These are phyloP conservation scores for Sporothrix inflata DNA, from an alignment of 2,329 filamentous ascomycete genomes.

Conservation along the genomic window DNA sequence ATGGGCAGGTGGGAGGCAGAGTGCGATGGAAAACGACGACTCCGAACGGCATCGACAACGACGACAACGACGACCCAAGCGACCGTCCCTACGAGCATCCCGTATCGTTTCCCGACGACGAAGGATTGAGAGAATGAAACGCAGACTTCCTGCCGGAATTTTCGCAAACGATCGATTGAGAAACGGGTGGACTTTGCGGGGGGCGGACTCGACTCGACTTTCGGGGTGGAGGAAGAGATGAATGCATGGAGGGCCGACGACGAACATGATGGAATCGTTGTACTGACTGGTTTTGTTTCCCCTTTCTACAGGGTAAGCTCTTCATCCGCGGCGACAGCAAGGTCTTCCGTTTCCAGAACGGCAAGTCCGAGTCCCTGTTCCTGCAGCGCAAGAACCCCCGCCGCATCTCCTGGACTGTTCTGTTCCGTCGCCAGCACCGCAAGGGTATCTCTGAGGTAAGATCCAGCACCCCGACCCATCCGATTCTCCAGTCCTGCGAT, in stretches of 20 bases:
- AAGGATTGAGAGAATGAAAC: not conserved
- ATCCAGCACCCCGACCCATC: not conserved
- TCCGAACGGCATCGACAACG: not conserved
- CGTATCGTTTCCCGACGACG: not conserved
- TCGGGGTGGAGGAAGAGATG: not conserved
- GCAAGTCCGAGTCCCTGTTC: constrained; percentile 99
- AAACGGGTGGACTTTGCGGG: not conserved
- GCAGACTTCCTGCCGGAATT: not conserved
- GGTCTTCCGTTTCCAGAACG: constrained; percentile 99
- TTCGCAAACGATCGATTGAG: not conserved
- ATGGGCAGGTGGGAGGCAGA: not conserved
- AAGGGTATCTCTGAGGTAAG: constrained; percentile 99
- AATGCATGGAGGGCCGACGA: not conserved
- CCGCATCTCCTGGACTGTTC: constrained; percentile 97
- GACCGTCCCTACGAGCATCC: not conserved
- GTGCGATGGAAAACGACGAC: constrained; percentile 14
- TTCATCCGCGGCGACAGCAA: constrained; percentile 99
- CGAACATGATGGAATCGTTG: not conserved
- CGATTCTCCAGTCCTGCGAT: not conserved
- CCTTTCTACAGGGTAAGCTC: constrained; percentile 81
- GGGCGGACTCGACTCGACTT: not conserved
- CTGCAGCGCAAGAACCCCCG: constrained; percentile 99
- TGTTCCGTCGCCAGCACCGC: constrained; percentile 98
- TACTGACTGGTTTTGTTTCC: not conserved
- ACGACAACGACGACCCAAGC: not conserved